Evolutionary conservation across 768 basidiomycete species (phyloP).

Genomic region (Boletus sensibilis): DNA sequence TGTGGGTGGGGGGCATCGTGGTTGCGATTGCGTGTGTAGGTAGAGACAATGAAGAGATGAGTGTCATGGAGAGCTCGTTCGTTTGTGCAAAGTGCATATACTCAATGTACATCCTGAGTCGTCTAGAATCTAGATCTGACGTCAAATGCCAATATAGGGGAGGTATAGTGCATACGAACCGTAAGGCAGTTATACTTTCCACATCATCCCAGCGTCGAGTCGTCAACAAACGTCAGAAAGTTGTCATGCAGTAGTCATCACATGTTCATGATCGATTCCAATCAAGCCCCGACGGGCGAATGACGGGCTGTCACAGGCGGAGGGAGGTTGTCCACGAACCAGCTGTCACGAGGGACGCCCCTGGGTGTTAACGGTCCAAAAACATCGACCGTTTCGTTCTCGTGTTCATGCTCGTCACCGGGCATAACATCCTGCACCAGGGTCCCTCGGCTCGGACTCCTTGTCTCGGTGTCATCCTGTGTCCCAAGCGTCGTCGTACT

Average conservation of each 20-base stretch:
- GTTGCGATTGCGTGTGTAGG: background rate
- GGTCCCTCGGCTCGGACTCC: conserved; percentile 3
- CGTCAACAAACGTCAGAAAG: conserved; percentile 1
- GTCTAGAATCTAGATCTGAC: conserved; percentile 6
- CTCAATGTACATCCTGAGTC: background rate
- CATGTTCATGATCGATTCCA: background rate
- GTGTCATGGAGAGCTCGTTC: background rate
- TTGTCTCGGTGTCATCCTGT: conserved; percentile 20
- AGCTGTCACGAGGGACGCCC: conserved; percentile 8
- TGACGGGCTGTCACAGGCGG: background rate
- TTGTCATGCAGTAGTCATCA: background rate
- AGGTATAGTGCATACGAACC: conserved; percentile 12
- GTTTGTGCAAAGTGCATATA: background rate
- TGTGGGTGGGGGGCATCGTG: background rate
- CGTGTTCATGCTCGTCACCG: conserved; percentile 1
- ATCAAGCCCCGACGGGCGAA: background rate
- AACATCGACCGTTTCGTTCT: conserved; percentile 4
- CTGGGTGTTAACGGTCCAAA: conserved; percentile 7
- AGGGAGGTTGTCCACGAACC: conserved; percentile 3
- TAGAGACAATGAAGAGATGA: background rate
- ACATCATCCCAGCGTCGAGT: background rate
- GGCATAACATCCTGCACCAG: background rate
- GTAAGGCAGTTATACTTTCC: background rate
- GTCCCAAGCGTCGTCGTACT: conserved; percentile 37
- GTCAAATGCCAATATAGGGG: background rate